Evolutionary conservation across 2,329 filamentous ascomycete genomes (phyloP).

Genomic region (Phialophora tarda): DNA sequence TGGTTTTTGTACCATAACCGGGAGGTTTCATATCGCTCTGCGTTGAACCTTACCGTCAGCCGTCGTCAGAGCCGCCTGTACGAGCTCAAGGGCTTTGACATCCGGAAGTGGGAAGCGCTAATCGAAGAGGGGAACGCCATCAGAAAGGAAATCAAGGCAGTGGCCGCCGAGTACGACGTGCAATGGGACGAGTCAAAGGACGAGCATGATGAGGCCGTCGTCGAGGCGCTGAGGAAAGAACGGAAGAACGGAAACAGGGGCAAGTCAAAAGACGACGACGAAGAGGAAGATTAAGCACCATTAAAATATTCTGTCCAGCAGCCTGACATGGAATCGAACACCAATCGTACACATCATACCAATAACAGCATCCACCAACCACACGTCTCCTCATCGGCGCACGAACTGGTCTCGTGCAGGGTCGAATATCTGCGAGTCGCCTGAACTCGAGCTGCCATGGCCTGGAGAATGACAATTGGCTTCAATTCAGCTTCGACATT

Average conservation of each 20-base stretch:
- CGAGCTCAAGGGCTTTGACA: conserved; percentile 74
- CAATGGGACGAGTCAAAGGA: conserved; percentile 83
- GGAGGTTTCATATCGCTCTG: conserved; percentile 83
- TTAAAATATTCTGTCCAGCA: conserved; percentile 26
- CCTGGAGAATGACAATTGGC: conserved; percentile 18
- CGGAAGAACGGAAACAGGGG: conserved; percentile 48
- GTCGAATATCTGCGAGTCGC: conserved; percentile 34
- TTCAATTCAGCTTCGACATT: background rate
- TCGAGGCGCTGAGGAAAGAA: conserved; percentile 59
- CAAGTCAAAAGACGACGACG: conserved; percentile 45
- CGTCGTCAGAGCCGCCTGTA: conserved; percentile 79
- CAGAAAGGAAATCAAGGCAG: conserved; percentile 75
- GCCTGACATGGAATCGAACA: conserved; percentile 21
- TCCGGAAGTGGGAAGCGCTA: conserved; percentile 75
- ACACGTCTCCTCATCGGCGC: conserved; percentile 26
- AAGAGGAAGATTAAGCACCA: conserved; percentile 43
- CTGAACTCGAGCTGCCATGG: conserved; percentile 25
- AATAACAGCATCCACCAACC: conserved; percentile 22
- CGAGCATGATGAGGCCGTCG: conserved; percentile 67
- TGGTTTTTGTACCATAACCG: conserved; percentile 95
- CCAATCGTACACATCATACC: conserved; percentile 19
- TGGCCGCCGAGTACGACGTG: conserved; percentile 86
- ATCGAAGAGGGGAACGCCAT: conserved; percentile 80
- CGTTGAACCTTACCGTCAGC: conserved; percentile 84
- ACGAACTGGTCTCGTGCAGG: conserved; percentile 35